Evolutionary conservation across 2,329 filamentous ascomycete genomes (phyloP), one percentile per base, ranked within the genome.

Genomic region (Neofusicoccum umdonicola): DNA sequence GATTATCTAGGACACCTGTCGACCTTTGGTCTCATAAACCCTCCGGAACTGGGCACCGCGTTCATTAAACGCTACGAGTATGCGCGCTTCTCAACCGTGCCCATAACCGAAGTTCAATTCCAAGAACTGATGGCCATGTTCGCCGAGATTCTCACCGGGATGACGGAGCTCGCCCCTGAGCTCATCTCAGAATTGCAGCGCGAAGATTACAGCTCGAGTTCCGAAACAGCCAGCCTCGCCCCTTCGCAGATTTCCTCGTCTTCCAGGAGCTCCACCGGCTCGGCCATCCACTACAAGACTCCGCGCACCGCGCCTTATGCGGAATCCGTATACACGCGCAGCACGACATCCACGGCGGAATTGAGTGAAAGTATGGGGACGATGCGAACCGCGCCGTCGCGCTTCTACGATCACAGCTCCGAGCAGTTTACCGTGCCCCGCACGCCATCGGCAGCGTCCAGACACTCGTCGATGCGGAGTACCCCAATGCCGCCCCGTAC

Each of bases 61-160:
- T 99, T 98, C 73, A 79, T 97, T 19, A 77, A 83, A 1, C 80
- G 86, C 19, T 99, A 97, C 78, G 95, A 98, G 78, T 82, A 86
- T 65, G 92, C 93, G 2, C 88, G 94, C 45, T 99, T 96, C 79
- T 93, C 91, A 1, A 86, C 85, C 0, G 80, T 82, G 4, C 85
- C 89, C 0, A 80, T 97, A 3, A 84, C 86, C 2, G 89, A 93
- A 69, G 72, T 78, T 0, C 84, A 89, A 60, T 98, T 99, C 74
- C 84, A 90, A 42, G 80, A 84, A 22, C 81, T 97, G 35, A 97
- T 97, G 92, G 85, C 88, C 64, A 82, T 91, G 31, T 97, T 98
- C 76, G 90, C 93, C 1, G 87, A 90, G 62, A 81, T 98, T 0
- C 80, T 98, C 13, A 87, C 90, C 61, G 85, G 84, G 17, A 96